Conservation (phyloP, 345 rosid genomes). For the Murraya paniculata region DNA sequence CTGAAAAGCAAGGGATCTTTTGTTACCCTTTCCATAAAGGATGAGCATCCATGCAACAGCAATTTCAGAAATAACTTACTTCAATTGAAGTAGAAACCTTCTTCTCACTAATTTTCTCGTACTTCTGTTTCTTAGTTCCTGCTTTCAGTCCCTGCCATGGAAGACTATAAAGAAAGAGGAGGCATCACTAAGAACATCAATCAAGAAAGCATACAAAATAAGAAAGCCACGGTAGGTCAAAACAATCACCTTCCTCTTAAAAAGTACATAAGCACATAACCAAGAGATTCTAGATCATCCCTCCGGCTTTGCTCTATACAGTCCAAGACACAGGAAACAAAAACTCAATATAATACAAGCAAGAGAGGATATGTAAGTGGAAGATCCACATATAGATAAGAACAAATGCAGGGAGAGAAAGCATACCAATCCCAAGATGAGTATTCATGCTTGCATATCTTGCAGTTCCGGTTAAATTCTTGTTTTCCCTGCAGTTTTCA, state of each 20-base stretch:
- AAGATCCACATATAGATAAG: neutral
- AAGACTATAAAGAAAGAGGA: conserved; percentile 49
- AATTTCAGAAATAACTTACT: conserved; percentile 27
- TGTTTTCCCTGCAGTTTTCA: conserved; percentile 69
- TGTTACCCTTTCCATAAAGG: neutral
- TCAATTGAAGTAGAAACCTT: conserved; percentile 89
- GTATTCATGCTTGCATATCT: conserved; percentile 99
- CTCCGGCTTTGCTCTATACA: conserved; percentile 91
- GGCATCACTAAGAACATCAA: conserved; percentile 18
- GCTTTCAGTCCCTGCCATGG: conserved; percentile 99
- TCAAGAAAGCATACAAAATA: neutral
- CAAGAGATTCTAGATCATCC: conserved; percentile 98
- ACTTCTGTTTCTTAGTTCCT: conserved; percentile 96
- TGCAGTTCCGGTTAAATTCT: conserved; percentile 96
- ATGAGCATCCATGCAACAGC: neutral
- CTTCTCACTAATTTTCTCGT: conserved; percentile 96
- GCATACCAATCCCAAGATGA: conserved; percentile 94
- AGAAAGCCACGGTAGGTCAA: neutral
- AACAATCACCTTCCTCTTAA: conserved; percentile 83
- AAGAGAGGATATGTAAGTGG: neutral
- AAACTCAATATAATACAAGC: neutral
- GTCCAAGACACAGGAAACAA: conserved; percentile 2
- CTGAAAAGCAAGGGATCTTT: conserved; percentile 35
- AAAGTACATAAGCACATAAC: conserved; percentile 94
- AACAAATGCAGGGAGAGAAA: neutral